Evolutionary conservation across 2,329 filamentous ascomycete species (phyloP).

Genomic region (Acrodontium crateriforme): DNA sequence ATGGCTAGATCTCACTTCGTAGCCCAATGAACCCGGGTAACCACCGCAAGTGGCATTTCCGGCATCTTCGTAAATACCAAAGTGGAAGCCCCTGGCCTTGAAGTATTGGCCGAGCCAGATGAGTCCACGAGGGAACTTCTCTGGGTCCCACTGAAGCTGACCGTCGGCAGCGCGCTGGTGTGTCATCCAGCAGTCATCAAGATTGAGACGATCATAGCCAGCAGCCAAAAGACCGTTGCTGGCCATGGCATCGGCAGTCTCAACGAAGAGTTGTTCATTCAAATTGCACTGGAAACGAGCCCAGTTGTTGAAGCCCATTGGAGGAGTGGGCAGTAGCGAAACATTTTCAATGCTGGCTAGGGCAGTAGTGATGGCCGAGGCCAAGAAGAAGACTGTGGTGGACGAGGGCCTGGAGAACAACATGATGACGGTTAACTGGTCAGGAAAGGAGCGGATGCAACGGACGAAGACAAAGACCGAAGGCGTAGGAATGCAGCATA

Average conservation of each 20-base stretch:
- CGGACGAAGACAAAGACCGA: too few relatives aligned
- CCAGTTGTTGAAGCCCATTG: conserved; percentile 4
- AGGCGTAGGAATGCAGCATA: too few relatives aligned
- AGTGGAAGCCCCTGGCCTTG: background rate
- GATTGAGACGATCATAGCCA: conserved; percentile 8
- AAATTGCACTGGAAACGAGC: conserved; percentile 2
- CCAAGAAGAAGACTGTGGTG: too few relatives aligned
- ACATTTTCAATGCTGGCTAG: too few relatives aligned
- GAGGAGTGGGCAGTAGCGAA: conserved; percentile 2
- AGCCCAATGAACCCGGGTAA: conserved; percentile 10
- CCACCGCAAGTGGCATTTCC: conserved; percentile 8
- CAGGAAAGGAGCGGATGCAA: too few relatives aligned
- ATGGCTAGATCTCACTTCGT: too few relatives aligned
- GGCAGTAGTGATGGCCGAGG: too few relatives aligned
- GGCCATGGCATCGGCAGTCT: conserved; percentile 35
- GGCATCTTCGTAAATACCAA: conserved; percentile 16
- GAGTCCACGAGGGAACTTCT: conserved; percentile 3
- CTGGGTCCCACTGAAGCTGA: conserved; percentile 6
- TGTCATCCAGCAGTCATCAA: conserved; percentile 9
- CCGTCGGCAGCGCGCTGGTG: conserved; percentile 6
- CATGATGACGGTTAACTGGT: too few relatives aligned
- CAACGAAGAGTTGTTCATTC: conserved; percentile 1
- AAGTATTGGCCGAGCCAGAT: background rate
- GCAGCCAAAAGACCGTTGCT: conserved; percentile 19
- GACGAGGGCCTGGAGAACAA: too few relatives aligned